phyloP scores from a whole-genome alignment of 305 asterid genomes.

The Ilex paraguariensis region DNA sequence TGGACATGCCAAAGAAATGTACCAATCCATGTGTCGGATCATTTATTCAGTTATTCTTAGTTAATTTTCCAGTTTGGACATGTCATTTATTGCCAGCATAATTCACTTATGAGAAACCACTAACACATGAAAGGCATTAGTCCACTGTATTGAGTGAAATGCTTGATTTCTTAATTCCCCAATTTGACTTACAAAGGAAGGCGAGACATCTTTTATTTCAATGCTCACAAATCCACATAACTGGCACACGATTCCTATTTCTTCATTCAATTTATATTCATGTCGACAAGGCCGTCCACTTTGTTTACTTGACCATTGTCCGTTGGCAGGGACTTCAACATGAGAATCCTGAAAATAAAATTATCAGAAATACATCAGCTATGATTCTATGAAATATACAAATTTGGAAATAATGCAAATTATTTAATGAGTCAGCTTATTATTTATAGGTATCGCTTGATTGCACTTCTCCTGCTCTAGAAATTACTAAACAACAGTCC shows the following conservation, averaged over 20 bases:
- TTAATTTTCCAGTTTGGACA: not conserved
- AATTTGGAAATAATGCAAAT: too few species aligned
- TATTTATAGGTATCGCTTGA: too few species aligned
- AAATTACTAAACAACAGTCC: too few species aligned
- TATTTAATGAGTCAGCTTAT: too few species aligned
- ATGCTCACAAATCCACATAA: slow-evolving; percentile 73
- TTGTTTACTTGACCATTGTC: slow-evolving; percentile 21
- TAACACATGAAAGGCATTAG: too few species aligned
- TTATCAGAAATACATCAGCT: not conserved
- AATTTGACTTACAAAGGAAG: slow-evolving; percentile 67
- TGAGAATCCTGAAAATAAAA: slow-evolving; percentile 37
- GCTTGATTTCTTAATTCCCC: not conserved
- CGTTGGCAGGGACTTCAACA: slow-evolving; percentile 25
- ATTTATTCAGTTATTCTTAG: not conserved
- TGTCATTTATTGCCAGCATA: not conserved
- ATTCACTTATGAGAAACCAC: not conserved
- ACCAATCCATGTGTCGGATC: too few species aligned
- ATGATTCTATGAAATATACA: not conserved
- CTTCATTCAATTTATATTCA: slow-evolving; percentile 72
- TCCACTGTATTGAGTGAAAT: not conserved
- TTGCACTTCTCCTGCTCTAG: too few species aligned
- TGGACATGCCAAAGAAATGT: too few species aligned
- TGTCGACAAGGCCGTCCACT: slow-evolving; percentile 52
- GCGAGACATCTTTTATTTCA: slow-evolving; percentile 81
- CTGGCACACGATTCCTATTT: slow-evolving; percentile 76